Percentiles rank a stretch among this genome's conserved stretches.
These are phyloP conservation scores for Ehretia macrophylla DNA, from an alignment of 257 asterid species.

Conservation along the genomic window DNA sequence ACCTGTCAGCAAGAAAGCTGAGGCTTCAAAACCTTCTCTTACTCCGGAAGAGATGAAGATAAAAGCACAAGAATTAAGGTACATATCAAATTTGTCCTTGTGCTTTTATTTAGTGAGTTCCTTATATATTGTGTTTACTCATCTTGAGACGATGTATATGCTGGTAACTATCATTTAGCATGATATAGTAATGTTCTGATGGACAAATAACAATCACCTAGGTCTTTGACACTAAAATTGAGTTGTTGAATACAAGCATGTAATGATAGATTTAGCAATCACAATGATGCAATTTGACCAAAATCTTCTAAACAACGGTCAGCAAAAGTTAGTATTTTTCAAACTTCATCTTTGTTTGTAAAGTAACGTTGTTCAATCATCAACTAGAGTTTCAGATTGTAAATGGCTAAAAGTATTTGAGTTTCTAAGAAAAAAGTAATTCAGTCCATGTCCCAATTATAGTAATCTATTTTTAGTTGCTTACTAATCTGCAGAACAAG, in stretches of 20 bases:
- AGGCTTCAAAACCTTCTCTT: slow-evolving; percentile 64
- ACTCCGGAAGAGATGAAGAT: slow-evolving; percentile 77
- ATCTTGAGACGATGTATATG: background rate
- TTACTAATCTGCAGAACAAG: too few species aligned
- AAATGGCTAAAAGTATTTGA: too few species aligned
- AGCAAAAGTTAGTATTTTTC: too few species aligned
- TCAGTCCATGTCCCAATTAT: too few species aligned
- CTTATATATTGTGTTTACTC: slow-evolving; percentile 1
- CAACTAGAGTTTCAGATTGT: too few species aligned
- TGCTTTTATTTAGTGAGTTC: slow-evolving; percentile 1
- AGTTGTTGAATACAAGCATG: background rate
- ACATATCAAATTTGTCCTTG: slow-evolving; percentile 4
- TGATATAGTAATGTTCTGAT: background rate
- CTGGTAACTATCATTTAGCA: background rate
- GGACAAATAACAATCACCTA: background rate
- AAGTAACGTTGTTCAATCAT: too few species aligned
- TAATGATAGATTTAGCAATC: too few species aligned
- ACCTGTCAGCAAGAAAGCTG: slow-evolving; percentile 50
- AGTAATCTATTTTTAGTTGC: too few species aligned
- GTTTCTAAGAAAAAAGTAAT: too few species aligned
- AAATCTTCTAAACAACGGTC: too few species aligned
- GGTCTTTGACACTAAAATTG: background rate
- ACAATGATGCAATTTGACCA: too few species aligned
- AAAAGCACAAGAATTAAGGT: slow-evolving; percentile 78
- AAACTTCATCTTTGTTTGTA: too few species aligned